Evolutionary conservation across 345 rosid species (phyloP), one percentile per base, ranked within the genome.

Genomic region (Hypericum perforatum): DNA sequence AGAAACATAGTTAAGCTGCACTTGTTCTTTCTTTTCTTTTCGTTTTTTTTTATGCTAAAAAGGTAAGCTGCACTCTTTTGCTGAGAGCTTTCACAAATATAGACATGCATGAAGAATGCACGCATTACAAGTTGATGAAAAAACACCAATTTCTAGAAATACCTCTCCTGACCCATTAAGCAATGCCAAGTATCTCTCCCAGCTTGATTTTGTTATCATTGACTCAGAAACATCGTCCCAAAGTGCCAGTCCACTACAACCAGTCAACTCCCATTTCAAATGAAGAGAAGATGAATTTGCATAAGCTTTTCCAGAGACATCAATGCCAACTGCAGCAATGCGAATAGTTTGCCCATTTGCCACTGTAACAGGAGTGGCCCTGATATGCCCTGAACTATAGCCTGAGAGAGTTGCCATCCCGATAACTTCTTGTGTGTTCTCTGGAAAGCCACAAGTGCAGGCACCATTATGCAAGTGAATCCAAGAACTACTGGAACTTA

Each of bases 231-330:
- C 69, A 73, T 78, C 69, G 60, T 69, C 77, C 98, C 94, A 91
- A 56, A 69, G 67, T 49, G 92, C 98, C 63, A 84, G 72, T 56
- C 62, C 77, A 45, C 81, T 79, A 73, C 89, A 91, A 54, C 59
- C 62, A 67, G 63, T 75, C 66, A 91, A 65, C 63, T 86, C 95
- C 98, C 98, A 91, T 66, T 56, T 71, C 66, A 91, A 76, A 55
- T 63, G 64, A 68, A 91, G 85, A 61, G 94, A 82, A 64, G 98
- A 91, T 22, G 94, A 84, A 71, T 91, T 91, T 52, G 96, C 95
- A 79, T 84, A 85, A 74, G 82, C 79, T 69, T 80, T 77, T 54
- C 95, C 91, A 13, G 65, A 72, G 59, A 40, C 56, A 64, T 82
- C 72, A 47, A 86, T 65, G 71, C 95, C 79, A 65, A 82, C 84